Percentiles rank a stretch among this genome's conserved stretches.
phyloP scores from a whole-genome alignment of 1,284 basidiomycete genomes.

The Earliella scabrosa region DNA sequence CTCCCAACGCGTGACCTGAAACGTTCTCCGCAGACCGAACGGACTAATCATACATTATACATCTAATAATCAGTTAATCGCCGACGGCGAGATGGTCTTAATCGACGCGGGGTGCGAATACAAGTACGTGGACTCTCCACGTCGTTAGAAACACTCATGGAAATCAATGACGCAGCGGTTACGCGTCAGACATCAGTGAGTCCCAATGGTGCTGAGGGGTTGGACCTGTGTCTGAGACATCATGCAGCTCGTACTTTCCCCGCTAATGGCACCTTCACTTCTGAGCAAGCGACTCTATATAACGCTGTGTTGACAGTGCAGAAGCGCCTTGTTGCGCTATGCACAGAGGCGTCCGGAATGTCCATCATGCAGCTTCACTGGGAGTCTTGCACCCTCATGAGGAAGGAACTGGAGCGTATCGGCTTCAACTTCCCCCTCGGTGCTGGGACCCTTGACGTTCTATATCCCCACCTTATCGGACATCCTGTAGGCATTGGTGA shows the following conservation, averaged over 20 bases:
- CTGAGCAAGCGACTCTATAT: constrained; percentile 89
- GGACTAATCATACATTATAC: constrained; percentile 93
- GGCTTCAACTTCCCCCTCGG: constrained; percentile 67
- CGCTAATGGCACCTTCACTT: constrained; percentile 78
- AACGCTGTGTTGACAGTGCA: constrained; percentile 80
- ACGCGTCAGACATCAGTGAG: constrained; percentile 94
- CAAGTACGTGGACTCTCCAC: constrained; percentile 53
- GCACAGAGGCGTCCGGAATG: constrained; percentile 57
- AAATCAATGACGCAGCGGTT: constrained; percentile 61
- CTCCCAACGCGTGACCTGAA: neutral
- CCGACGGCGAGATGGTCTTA: constrained; percentile 78
- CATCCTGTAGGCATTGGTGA: constrained; percentile 86
- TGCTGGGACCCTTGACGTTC: constrained; percentile 69
- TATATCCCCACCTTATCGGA: constrained; percentile 89
- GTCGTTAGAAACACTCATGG: too few species aligned
- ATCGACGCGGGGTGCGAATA: constrained; percentile 93
- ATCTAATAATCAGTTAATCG: constrained; percentile 80
- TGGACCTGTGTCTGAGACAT: neutral
- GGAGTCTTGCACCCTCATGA: constrained; percentile 72
- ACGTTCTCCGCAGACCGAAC: constrained; percentile 61
- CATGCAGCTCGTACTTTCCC: constrained; percentile 86
- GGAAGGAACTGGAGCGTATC: constrained; percentile 78
- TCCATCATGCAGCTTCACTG: constrained; percentile 83
- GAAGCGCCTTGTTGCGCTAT: constrained; percentile 68
- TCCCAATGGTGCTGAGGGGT: constrained; percentile 7